Evolutionary conservation across 2,329 filamentous ascomycete genomes (phyloP).

Genomic region (Pseudogymnoascus destructans): DNA sequence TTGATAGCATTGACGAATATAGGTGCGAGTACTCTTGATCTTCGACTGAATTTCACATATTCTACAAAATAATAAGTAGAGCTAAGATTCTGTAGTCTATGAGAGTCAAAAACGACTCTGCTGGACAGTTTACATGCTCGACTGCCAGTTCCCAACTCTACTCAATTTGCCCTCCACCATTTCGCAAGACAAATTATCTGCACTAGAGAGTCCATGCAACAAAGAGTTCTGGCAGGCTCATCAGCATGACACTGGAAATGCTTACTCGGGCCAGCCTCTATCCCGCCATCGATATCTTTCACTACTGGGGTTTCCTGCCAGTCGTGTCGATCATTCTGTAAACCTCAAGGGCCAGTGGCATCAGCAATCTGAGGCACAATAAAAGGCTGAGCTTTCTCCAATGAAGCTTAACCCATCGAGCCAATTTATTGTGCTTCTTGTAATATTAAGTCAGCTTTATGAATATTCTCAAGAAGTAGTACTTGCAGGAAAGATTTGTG

Average conservation of each 20-base stretch:
- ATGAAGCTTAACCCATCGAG: conserved; percentile 19
- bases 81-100: not conserved
- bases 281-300: conserved; percentile 18
- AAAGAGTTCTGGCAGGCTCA: conserved; percentile 20
- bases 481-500: conserved; percentile 16
- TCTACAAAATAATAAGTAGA: not conserved
- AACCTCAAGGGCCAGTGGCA: too few species aligned
- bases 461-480: conserved; percentile 17
- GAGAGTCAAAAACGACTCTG: conserved; percentile 18
- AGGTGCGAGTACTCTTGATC: not conserved
- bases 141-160: conserved; percentile 18
- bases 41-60: not conserved
- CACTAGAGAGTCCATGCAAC: conserved; percentile 19
- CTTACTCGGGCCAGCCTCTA: conserved; percentile 16
- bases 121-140: conserved; percentile 20
- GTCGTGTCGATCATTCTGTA: too few species aligned
- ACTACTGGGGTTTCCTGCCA: conserved; percentile 18
- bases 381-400: conserved; percentile 12
- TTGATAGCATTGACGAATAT: not conserved
- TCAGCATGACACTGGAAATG: conserved; percentile 19
- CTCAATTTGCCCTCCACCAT: conserved; percentile 19
- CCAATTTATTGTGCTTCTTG: conserved; percentile 18
- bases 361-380: too few species aligned
- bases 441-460: conserved; percentile 16
- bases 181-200: conserved; percentile 17